Evolutionary conservation across 306 rosid genomes (phyloP).

Genomic region (Medicago ruthenica): DNA sequence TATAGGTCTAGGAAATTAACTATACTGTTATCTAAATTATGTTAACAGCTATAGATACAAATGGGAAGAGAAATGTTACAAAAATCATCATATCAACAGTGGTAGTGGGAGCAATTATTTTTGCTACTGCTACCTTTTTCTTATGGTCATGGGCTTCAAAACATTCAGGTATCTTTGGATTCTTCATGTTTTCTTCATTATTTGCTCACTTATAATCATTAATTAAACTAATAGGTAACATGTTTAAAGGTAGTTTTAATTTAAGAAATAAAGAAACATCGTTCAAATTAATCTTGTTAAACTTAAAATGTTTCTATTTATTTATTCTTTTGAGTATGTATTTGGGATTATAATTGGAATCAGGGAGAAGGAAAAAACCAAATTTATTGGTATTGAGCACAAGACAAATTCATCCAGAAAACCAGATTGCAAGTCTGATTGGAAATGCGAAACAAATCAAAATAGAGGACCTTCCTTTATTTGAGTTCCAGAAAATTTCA

Average conservation of each 20-base stretch:
- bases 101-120: conserved; percentile 18
- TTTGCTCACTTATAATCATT: too few relatives aligned
- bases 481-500: conserved; percentile 32
- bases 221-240: too few relatives aligned
- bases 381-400: neutral
- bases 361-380: neutral
- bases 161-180: neutral
- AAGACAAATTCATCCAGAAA: neutral
- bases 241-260: too few relatives aligned
- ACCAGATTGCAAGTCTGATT: neutral
- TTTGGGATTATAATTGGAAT: neutral
- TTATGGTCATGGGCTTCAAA: conserved; percentile 32
- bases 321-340: neutral
- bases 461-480: conserved; percentile 44
- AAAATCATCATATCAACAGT: neutral
- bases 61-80: neutral
- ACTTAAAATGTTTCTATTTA: too few relatives aligned
- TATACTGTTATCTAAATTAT: neutral
- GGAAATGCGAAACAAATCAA: conserved; percentile 12
- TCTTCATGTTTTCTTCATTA: neutral
- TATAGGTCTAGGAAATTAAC: neutral
- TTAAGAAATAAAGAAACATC: too few relatives aligned
- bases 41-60: neutral
- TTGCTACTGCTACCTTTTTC: conserved; percentile 17
- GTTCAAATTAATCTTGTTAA: too few relatives aligned